Conservation (phyloP, 371 early-diverging fungal species). For the Mucor ambiguus region DNA sequence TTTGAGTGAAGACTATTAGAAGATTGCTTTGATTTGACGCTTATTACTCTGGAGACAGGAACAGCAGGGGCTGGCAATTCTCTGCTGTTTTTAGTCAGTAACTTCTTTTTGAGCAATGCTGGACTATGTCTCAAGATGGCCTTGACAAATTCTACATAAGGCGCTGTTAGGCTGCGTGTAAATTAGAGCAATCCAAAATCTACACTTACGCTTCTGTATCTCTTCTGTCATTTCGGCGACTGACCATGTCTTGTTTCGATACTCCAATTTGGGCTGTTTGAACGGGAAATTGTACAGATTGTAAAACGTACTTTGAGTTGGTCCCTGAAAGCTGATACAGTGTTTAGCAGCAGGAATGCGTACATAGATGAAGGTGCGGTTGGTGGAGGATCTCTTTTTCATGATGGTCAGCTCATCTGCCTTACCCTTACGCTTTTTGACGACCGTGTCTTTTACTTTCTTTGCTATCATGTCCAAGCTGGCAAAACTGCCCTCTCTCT, state of each 20-base stretch:
- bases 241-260: slow-evolving; percentile 78
- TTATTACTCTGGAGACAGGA: background rate
- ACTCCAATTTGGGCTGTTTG: slow-evolving; percentile 73
- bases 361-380: slow-evolving; percentile 75
- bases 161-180: no score
- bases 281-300: slow-evolving; percentile 74
- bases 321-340: slow-evolving; percentile 72
- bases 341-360: slow-evolving; percentile 71
- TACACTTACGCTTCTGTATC: slow-evolving; percentile 59
- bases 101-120: slow-evolving; percentile 11
- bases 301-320: slow-evolving; percentile 72
- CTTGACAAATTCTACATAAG: slow-evolving; percentile 11
- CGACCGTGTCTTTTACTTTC: slow-evolving; percentile 19
- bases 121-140: slow-evolving; percentile 17
- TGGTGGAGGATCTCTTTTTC: slow-evolving; percentile 71
- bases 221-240: slow-evolving; percentile 67
- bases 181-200: background rate
- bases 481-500: slow-evolving; percentile 18
- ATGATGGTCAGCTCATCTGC: slow-evolving; percentile 56
- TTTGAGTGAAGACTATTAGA: background rate
- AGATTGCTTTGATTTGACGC: background rate
- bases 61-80: background rate
- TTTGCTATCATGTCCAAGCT: slow-evolving; percentile 20
- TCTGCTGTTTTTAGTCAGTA: slow-evolving; percentile 6
- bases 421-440: slow-evolving; percentile 10